Percentiles rank a stretch among this genome's conserved stretches.
phyloP scores from a whole-genome alignment of 176 grass and related monocot species.

The Pontederia crassipes region DNA sequence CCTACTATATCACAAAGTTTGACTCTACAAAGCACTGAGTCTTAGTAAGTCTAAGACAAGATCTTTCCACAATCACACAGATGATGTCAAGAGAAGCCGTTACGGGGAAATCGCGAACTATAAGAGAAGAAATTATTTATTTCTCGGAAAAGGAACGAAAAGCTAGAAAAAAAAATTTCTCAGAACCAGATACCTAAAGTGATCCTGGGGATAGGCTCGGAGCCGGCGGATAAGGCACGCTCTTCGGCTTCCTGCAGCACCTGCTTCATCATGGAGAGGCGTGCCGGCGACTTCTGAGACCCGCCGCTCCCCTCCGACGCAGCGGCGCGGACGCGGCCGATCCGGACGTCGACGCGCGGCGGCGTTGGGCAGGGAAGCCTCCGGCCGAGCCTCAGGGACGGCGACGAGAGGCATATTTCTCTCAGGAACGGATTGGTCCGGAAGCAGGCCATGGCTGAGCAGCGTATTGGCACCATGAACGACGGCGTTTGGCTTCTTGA shows the following conservation, averaged over 20 bases:
- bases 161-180: too few species aligned
- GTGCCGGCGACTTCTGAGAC: slow-evolving; percentile 53
- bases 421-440: background rate
- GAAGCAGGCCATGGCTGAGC: background rate
- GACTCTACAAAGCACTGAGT: too few species aligned
- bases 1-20: too few species aligned
- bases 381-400: background rate
- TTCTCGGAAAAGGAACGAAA: too few species aligned
- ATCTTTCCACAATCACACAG: too few species aligned
- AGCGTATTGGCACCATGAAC: too few species aligned
- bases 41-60: too few species aligned
- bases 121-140: too few species aligned
- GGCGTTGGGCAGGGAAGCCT: background rate
- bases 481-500: too few species aligned
- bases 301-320: slow-evolving; percentile 33
- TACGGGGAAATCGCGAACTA: background rate
- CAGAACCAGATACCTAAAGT: slow-evolving; percentile 43
- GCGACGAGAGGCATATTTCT: slow-evolving; percentile 8
- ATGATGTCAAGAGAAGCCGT: too few species aligned
- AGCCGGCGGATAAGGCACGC: slow-evolving; percentile 49
- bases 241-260: slow-evolving; percentile 74
- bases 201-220: slow-evolving; percentile 58
- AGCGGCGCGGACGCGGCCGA: slow-evolving; percentile 25
- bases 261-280: slow-evolving; percentile 61
- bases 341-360: background rate